These are phyloP conservation scores for Aspergillus unguis DNA, from an alignment of 2,329 filamentous ascomycete species.

Conservation along the genomic window DNA sequence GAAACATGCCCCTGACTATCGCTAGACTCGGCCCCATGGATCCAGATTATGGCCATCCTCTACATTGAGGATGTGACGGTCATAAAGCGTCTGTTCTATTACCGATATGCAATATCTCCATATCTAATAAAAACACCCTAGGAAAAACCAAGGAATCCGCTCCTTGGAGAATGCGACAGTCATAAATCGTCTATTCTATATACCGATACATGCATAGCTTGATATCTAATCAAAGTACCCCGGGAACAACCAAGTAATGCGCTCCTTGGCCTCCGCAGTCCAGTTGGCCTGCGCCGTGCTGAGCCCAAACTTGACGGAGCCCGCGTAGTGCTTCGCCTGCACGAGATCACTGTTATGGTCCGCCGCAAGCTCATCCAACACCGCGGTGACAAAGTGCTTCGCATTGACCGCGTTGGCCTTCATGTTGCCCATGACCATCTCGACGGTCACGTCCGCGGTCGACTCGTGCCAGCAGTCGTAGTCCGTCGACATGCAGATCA, in stretches of 20 bases:
- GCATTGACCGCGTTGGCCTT: slow-evolving; percentile 87
- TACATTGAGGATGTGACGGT: too few relatives aligned
- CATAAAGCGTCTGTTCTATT: too few relatives aligned
- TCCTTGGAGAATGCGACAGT: too few relatives aligned
- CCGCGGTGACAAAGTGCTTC: slow-evolving; percentile 75
- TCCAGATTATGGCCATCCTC: too few relatives aligned
- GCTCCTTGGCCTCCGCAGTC: slow-evolving; percentile 70
- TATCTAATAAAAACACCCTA: too few relatives aligned
- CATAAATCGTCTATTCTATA: too few relatives aligned
- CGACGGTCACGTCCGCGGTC: slow-evolving; percentile 79
- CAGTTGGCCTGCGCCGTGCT: slow-evolving; percentile 79
- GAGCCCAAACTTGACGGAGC: slow-evolving; percentile 71
- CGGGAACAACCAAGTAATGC: slow-evolving; percentile 82
- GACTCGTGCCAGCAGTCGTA: slow-evolving; percentile 95
- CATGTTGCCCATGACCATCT: slow-evolving; percentile 98
- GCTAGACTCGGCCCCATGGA: too few relatives aligned
- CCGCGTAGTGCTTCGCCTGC: slow-evolving; percentile 75
- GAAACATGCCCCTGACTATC: too few relatives aligned
- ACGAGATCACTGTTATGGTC: slow-evolving; percentile 74
- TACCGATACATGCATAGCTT: too few relatives aligned
- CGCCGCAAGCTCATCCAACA: slow-evolving; percentile 79
- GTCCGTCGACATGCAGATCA: slow-evolving; percentile 99
- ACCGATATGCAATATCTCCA: too few relatives aligned
- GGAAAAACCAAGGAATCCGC: too few relatives aligned
- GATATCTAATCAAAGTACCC: slow-evolving; percentile 60